Evolutionary conservation across 225 moss, liverwort and hornwort species (phyloP).

Genomic region (Physcomitrium patens): DNA sequence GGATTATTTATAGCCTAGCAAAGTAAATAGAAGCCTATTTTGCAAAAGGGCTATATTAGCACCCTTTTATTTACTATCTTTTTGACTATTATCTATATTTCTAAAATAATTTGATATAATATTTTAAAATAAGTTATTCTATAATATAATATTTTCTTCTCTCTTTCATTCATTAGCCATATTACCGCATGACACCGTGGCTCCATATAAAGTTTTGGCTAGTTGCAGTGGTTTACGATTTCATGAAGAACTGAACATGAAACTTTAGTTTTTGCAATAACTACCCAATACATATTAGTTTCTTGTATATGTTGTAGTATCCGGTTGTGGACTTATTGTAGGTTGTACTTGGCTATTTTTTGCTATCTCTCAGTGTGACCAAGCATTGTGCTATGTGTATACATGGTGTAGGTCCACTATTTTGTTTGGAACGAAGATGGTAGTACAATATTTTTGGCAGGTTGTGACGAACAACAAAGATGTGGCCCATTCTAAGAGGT

Average conservation of each 20-base stretch:
- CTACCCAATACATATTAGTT: background rate
- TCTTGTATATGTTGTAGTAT: slow-evolving; percentile 20
- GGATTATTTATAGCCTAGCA: too few species aligned
- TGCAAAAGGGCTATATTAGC: too few species aligned
- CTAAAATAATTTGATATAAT: too few species aligned
- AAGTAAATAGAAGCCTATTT: too few species aligned
- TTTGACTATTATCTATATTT: too few species aligned
- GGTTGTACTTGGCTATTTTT: background rate
- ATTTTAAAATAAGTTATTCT: too few species aligned
- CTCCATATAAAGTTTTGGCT: background rate
- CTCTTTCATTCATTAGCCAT: too few species aligned
- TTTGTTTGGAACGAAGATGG: slow-evolving; percentile 99
- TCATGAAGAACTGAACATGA: slow-evolving; percentile 1
- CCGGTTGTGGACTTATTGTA: slow-evolving; percentile 3
- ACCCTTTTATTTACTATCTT: too few species aligned
- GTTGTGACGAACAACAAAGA: slow-evolving; percentile 99
- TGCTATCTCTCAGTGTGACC: background rate
- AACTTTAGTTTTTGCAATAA: slow-evolving; percentile 8
- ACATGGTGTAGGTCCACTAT: slow-evolving; percentile 77
- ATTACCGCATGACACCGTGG: too few species aligned
- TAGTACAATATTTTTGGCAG: slow-evolving; percentile 85
- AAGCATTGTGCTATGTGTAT: slow-evolving; percentile 14
- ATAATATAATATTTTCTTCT: too few species aligned
- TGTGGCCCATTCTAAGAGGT: slow-evolving; percentile 98
- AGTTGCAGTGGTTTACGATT: background rate